Base-by-base conservation (phyloP, 208 protist genomes). In the Crithidia fasciculata region DNA sequence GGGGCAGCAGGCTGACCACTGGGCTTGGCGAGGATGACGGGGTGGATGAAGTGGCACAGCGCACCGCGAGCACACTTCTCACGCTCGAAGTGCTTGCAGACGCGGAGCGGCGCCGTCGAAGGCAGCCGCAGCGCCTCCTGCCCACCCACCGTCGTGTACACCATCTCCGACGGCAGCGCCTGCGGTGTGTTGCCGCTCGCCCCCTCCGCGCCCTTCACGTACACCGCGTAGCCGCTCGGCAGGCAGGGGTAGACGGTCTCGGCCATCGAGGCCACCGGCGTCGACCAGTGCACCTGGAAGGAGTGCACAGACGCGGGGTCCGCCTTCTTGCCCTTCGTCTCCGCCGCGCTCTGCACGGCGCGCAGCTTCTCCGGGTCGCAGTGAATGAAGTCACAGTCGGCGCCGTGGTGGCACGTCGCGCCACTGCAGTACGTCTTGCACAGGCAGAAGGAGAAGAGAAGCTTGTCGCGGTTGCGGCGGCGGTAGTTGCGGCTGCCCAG, bases 61-160 rank as follows among this genome's bases (percentile, higher is more conserved):
- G 69, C 63, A 9, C 87, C 87, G 28, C 82, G 67, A 39, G 82
- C 87, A 54, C 87, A 92, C 72, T 87, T 88, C 63, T 90, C 85
- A 7, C 85, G 81, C 40, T 86, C 76, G 65, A 82, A 92, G 74
- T 92, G 87, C 59, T 90, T 89, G 78, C 87, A 92, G 43, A 89
- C 57, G 8, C 83, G 87, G 65, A 92, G 80, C 18, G 82, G 74
- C 37, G 74, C 78, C 8, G 66, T 71, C 36, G 73, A 69, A 19
- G 69, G 59, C 19, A 72, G 73, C 59, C 69, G 49, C 60, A 85
- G 64, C 28, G 82, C 84, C 53, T 84, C 83, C 55, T 81, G 78
- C 15, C 82, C 82, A 13, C 84, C 87, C 12, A 81, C 78, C 5
- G 84, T 92, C 16, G 71, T 70, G 77, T 87, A 89, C 28, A 89